Conservation (phyloP, 805 yeast species). For the Wickerhamiella hasegawae region DNA sequence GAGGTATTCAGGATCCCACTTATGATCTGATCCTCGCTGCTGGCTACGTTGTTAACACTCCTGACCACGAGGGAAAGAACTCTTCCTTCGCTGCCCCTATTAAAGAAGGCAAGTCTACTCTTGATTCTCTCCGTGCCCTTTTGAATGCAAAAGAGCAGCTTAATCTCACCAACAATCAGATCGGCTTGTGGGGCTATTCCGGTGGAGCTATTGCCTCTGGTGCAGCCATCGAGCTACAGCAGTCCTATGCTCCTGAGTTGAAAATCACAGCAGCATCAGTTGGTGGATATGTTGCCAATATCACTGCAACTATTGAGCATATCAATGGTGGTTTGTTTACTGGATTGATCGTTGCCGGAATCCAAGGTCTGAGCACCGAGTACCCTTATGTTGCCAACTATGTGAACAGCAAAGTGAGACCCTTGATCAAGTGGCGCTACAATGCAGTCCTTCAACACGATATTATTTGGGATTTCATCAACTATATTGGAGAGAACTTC, state of each 20-base stretch:
- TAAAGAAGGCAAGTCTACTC: constrained; percentile 16
- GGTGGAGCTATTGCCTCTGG: constrained; percentile 19
- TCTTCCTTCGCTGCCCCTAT: constrained; percentile 14
- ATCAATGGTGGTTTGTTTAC: constrained; percentile 10
- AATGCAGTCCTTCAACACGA: neutral
- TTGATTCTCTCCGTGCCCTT: constrained; percentile 20
- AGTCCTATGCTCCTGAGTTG: constrained; percentile 17
- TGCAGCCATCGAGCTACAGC: constrained; percentile 17
- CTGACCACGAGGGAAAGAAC: constrained; percentile 16
- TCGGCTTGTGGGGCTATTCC: constrained; percentile 16
- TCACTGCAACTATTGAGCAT: constrained; percentile 6
- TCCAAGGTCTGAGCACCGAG: constrained; percentile 14
- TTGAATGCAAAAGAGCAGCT: constrained; percentile 1
- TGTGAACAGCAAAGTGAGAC: constrained; percentile 3
- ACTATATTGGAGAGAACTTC: constrained; percentile 9
- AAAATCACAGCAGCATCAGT: constrained; percentile 15
- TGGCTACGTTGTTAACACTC: constrained; percentile 14
- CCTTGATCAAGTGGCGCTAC: too few species aligned
- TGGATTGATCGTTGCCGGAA: constrained; percentile 15
- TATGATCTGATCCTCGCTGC: neutral
- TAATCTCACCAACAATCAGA: constrained; percentile 1
- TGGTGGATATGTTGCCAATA: constrained; percentile 14
- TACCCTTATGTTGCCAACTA: constrained; percentile 9
- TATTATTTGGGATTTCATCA: constrained; percentile 4
- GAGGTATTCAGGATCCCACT: neutral